Evolutionary conservation across 805 yeast species (phyloP), one percentile per base, ranked within the genome.

Genomic region (Vanderwaltozyma polyspora): DNA sequence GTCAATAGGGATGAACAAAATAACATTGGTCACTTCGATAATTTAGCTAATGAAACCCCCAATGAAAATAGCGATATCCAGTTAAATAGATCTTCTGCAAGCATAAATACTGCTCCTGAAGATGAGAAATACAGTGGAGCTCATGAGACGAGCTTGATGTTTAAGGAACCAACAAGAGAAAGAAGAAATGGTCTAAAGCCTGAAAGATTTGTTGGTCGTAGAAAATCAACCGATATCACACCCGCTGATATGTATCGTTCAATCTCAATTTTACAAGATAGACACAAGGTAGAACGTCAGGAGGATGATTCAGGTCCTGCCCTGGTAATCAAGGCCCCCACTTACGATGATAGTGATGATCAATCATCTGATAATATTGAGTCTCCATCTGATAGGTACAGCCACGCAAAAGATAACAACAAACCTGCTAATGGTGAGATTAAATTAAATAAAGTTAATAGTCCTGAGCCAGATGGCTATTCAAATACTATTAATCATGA

Each of bases 181-280:
- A 22, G 15, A 23, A 32, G 32, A 21, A 28, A 42, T 17, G 48
- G 15, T 3, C 22, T 12, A 29, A 22, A 9, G 6, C 29, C 50
- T 3, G 64, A 64, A 39, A 51, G 51, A 45, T 40, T 62, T 35
- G 52, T 41, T 1, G 46, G 49, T 9, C 54, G 49, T 46, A 57
- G 48, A 54, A 60, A 42, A 45, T 52, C 63, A 10, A 34, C 59
- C n/a, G 72, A 76, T 16, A 62, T 82, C 10, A 77, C 79, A 23
- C 94, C 95, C 2, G 72, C 79, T 32, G 95, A 87, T 50, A 78
- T 86, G 75, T 79, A 67, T 52, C 67, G 79, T 63, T 85, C 95
- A 3, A 79, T 86, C 45, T 76, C 85, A 28, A 76, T 86, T 78
- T 62, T 87, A 61, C 79, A 79, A 44, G 67, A 69, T 34, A 63